Evolutionary conservation across 2,329 filamentous ascomycete species (phyloP).

Genomic region (Didymella segeticola): DNA sequence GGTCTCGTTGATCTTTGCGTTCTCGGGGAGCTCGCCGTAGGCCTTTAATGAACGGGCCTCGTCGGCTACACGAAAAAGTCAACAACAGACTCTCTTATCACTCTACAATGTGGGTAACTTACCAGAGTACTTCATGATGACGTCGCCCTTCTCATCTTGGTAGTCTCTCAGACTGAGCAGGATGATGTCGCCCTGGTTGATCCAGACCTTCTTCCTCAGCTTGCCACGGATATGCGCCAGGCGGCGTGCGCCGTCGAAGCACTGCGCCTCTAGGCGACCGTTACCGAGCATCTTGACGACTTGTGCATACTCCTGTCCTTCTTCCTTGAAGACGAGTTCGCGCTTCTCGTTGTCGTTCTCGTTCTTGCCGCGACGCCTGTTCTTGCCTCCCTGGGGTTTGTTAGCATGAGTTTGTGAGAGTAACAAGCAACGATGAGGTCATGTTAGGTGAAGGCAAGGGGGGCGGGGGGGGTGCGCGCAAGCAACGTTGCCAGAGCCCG

Average conservation of each 20-base stretch:
- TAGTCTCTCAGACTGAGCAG: constrained; percentile 79
- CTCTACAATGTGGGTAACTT: constrained; percentile 6
- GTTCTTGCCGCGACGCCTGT: constrained; percentile 97
- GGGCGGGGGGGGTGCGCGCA: background rate
- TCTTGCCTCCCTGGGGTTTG: constrained; percentile 82
- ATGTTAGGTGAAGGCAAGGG: too few species aligned
- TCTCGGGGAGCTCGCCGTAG: constrained; percentile 96
- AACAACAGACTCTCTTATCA: constrained; percentile 68
- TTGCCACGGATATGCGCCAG: constrained; percentile 91
- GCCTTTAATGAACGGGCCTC: constrained; percentile 95
- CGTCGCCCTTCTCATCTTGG: constrained; percentile 92
- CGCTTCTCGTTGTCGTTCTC: constrained; percentile 96
- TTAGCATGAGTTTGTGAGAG: too few species aligned
- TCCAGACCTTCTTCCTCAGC: constrained; percentile 91
- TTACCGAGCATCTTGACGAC: constrained; percentile 96
- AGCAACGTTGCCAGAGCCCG: background rate
- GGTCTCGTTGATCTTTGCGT: constrained; percentile 99
- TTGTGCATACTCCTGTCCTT: constrained; percentile 90
- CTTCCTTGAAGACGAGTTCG: constrained; percentile 98
- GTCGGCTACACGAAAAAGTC: constrained; percentile 72
- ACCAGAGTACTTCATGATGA: constrained; percentile 84
- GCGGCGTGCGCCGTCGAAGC: constrained; percentile 92
- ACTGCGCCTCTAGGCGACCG: constrained; percentile 89
- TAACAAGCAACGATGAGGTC: too few species aligned
- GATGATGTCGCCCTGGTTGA: constrained; percentile 92